phyloP scores from a whole-genome alignment of 345 rosid species.

The Angophora floribunda region DNA sequence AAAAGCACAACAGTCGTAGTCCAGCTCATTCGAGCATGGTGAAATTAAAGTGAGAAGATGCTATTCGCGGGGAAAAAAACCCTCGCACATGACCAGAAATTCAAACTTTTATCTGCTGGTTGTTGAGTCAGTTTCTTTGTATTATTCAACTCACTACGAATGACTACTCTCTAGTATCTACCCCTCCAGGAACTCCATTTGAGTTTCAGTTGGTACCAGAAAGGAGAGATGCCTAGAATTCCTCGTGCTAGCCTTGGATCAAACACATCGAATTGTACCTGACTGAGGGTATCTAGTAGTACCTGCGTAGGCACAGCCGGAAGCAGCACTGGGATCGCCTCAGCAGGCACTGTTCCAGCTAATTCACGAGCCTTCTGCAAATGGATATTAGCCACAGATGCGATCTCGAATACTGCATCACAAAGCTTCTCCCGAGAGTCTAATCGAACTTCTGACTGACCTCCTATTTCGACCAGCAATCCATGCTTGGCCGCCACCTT shows the following conservation, averaged over 20 bases:
- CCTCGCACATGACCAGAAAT: background rate
- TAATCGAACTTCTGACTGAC: slow-evolving; percentile 39
- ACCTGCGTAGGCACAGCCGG: slow-evolving; percentile 79
- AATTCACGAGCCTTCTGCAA: slow-evolving; percentile 77
- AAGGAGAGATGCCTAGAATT: slow-evolving; percentile 69
- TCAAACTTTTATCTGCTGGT: background rate
- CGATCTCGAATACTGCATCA: slow-evolving; percentile 74
- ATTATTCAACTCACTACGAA: background rate
- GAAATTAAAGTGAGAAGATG: background rate
- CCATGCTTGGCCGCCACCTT: slow-evolving; percentile 73
- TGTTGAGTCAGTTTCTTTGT: background rate
- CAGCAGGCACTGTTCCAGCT: slow-evolving; percentile 48
- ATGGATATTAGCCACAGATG: slow-evolving; percentile 78
- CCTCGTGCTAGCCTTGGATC: slow-evolving; percentile 71
- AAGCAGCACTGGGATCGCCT: slow-evolving; percentile 65
- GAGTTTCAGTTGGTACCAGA: slow-evolving; percentile 67
- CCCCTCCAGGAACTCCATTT: slow-evolving; percentile 78
- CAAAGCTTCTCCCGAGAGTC: slow-evolving; percentile 60
- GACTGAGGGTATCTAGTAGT: slow-evolving; percentile 48
- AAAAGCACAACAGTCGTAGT: background rate
- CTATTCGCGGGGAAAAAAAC: background rate
- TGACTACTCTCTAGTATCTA: slow-evolving; percentile 22
- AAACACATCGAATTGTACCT: slow-evolving; percentile 72
- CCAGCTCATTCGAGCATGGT: background rate
- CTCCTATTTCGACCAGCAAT: slow-evolving; percentile 52